Evolutionary conservation across 805 yeast genomes (phyloP), one percentile per base, ranked within the genome.

Genomic region (Cyberlindnera mississippiensis): DNA sequence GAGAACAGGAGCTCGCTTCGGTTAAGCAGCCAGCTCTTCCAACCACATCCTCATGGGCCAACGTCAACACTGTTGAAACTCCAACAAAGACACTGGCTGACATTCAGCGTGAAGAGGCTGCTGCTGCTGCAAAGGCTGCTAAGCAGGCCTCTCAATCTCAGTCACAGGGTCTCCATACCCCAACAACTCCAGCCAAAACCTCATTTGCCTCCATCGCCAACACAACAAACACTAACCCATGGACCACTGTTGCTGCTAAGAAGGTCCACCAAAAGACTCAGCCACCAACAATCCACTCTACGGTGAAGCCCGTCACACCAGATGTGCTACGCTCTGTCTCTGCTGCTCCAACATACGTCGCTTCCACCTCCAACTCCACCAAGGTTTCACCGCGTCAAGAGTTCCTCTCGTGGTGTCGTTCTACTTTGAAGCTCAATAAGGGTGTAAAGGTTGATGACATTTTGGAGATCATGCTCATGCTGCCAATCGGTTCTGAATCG

Each of bases 401-500:
- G 45, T 82, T 85, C 47, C 62, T 85, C 48, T 61, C 69, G 16
- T 85, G 95, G 95, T 82, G 88, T 46, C 76, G 86, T 53, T 59
- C 76, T 4, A 77, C 81, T 49, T 69, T 85, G 72, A 69, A 71
- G 41, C 69, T 91, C 59, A 82, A 86, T 58, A 75, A 81, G 9
- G 82, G 86, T 14, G 89, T 90, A 31, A 81, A 88, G 32, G 73
- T 73, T 36, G 85, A 82, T 48, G 96, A 85, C 59, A 78, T 93
- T 32, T 68, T 91, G 37, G 81, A 84, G 42, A 81, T 93, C 58
- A 73, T 93, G 54, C 68, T 90, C 48, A 81, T 88, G 46, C 73
- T 91, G 48, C 96, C 97, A 28, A 64, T 75, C n/a, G 76, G 80
- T 30, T 53, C 72, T 8, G 96, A 88, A 52, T 78, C 95, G 0